Evolutionary conservation across 345 rosid species (phyloP).

Genomic region (Laguncularia racemosa): DNA sequence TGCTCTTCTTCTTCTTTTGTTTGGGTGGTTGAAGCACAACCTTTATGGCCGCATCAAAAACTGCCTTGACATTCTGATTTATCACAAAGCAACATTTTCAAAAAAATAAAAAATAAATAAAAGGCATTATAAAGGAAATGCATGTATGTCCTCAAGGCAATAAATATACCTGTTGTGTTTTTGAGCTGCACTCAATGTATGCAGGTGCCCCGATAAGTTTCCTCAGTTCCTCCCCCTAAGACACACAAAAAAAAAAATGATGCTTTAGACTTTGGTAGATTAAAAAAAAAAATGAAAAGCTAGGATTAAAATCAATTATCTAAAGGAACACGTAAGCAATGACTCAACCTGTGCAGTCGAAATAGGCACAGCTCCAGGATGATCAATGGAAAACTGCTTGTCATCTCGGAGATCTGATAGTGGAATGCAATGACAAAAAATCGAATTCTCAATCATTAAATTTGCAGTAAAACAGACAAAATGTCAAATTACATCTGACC

Average conservation of each 20-base stretch:
- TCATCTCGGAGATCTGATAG: slow-evolving; percentile 84
- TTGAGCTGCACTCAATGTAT: slow-evolving; percentile 93
- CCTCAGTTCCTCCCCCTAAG: slow-evolving; percentile 86
- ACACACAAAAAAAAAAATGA: not conserved
- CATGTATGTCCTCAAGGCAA: not conserved
- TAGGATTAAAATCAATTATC: no score
- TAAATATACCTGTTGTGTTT: slow-evolving; percentile 77
- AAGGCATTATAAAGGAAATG: not conserved
- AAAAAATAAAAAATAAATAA: no score
- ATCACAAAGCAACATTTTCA: slow-evolving; percentile 1
- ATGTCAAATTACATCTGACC: not conserved
- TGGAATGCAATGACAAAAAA: no score
- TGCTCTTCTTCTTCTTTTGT: slow-evolving; percentile 80
- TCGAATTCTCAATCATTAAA: slow-evolving; percentile 11
- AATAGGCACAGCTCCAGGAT: slow-evolving; percentile 91
- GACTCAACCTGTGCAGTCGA: slow-evolving; percentile 53
- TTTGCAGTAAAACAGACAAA: not conserved
- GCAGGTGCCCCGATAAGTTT: slow-evolving; percentile 71
- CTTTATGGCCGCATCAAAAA: slow-evolving; percentile 85
- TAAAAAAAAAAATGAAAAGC: not conserved
- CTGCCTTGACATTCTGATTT: slow-evolving; percentile 90
- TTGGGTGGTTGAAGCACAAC: slow-evolving; percentile 97
- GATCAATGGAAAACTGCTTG: slow-evolving; percentile 72
- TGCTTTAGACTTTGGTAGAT: not conserved
- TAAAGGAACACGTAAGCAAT: not conserved